Evolutionary conservation across 768 basidiomycete species (phyloP).

Genomic region (Trametes maxima): DNA sequence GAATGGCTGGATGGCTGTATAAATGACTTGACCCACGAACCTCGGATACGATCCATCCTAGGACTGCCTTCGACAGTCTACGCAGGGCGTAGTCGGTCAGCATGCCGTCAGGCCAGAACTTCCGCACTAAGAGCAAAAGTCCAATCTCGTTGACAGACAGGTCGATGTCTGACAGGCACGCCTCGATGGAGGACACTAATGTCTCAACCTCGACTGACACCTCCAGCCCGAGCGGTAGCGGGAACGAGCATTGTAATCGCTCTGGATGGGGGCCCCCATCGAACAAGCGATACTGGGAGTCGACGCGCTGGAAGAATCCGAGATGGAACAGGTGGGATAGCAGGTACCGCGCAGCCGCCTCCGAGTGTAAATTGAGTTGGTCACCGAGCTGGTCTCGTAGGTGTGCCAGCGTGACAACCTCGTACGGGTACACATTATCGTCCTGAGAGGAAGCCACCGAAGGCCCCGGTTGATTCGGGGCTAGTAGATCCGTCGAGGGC

Average conservation of each 20-base stretch:
- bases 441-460: constrained; percentile 29
- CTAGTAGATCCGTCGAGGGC: constrained; percentile 49
- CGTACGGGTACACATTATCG: constrained; percentile 49
- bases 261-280: constrained; percentile 37
- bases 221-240: constrained; percentile 72
- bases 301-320: constrained; percentile 59
- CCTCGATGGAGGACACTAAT: constrained; percentile 70
- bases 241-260: constrained; percentile 55
- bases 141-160: constrained; percentile 75
- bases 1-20: neutral
- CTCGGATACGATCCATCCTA: constrained; percentile 76
- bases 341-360: constrained; percentile 52
- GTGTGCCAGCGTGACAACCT: constrained; percentile 59
- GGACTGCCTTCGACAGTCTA: constrained; percentile 56
- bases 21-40: constrained; percentile 40
- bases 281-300: constrained; percentile 40
- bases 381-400: constrained; percentile 61
- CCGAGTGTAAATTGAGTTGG: constrained; percentile 59
- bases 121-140: constrained; percentile 64
- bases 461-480: constrained; percentile 39
- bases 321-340: constrained; percentile 62
- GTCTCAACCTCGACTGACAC: constrained; percentile 72
- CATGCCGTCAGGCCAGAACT: constrained; percentile 76
- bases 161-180: constrained; percentile 69
- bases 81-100: constrained; percentile 70